A percentile compares a stretch with the other conserved stretches of the same genome.
Evolutionary conservation across 805 yeast species (phyloP).

Genomic region (Ascoidea tarda): DNA sequence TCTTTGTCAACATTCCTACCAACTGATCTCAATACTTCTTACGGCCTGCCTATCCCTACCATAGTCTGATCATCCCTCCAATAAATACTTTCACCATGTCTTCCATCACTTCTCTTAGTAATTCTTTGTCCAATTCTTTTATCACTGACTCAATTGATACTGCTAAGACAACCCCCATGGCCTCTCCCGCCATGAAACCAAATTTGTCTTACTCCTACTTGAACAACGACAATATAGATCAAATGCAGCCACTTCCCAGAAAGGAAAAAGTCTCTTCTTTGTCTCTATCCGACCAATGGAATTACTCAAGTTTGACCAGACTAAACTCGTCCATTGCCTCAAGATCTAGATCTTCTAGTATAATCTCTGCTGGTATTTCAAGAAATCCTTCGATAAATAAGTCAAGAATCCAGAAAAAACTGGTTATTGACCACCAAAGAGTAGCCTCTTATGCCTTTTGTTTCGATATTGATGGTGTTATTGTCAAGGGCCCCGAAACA

Average conservation of each 20-base stretch:
- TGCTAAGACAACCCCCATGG: background rate
- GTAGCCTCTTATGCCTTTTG: constrained; percentile 82
- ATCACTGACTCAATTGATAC: background rate
- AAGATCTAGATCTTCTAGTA: background rate
- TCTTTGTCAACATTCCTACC: too few relatives aligned
- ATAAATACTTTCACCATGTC: background rate
- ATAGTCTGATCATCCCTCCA: too few relatives aligned
- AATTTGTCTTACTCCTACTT: constrained; percentile 29
- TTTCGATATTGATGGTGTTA: constrained; percentile 87
- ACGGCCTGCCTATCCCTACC: too few relatives aligned
- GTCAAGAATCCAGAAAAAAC: constrained; percentile 27
- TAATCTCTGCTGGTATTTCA: constrained; percentile 13
- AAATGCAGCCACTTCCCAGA: constrained; percentile 45
- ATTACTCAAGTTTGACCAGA: constrained; percentile 14
- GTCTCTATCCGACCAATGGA: constrained; percentile 65
- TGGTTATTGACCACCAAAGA: constrained; percentile 51
- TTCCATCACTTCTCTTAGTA: background rate
- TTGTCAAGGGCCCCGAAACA: constrained; percentile 72
- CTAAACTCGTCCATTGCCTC: background rate
- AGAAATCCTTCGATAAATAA: constrained; percentile 29
- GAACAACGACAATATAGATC: constrained; percentile 63
- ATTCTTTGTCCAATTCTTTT: background rate
- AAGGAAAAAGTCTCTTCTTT: constrained; percentile 51
- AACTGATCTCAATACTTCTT: too few relatives aligned
- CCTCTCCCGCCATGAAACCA: background rate